These are phyloP conservation scores for Ophiostoma perfectum DNA, from an alignment of 2,329 filamentous ascomycete genomes.

Conservation along the genomic window DNA sequence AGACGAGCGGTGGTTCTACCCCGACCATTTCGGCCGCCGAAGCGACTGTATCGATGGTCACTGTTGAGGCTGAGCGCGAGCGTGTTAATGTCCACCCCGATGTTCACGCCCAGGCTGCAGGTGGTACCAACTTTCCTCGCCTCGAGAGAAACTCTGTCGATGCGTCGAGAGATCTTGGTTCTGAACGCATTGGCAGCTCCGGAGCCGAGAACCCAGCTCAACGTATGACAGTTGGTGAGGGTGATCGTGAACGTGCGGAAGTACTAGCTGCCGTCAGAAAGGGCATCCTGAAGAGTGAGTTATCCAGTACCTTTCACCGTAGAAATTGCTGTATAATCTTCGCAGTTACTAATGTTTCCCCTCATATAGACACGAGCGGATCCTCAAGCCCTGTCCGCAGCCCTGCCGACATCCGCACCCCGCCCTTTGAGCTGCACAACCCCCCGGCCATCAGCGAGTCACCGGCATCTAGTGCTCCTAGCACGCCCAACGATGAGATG, in stretches of 20 bases:
- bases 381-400: constrained; percentile 63
- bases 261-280: constrained; percentile 89
- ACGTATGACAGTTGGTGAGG: constrained; percentile 84
- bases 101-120: constrained; percentile 60
- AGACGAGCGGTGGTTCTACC: constrained; percentile 46
- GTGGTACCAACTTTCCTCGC: constrained; percentile 76
- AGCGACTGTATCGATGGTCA: constrained; percentile 91
- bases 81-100: constrained; percentile 71
- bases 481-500: constrained; percentile 76
- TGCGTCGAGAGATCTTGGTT: constrained; percentile 45
- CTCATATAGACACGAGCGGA: constrained; percentile 50
- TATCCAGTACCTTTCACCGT: neutral
- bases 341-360: constrained; percentile 14
- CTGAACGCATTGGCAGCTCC: constrained; percentile 52
- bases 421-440: constrained; percentile 53
- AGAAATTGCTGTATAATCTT: too few relatives aligned
- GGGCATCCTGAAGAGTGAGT: constrained; percentile 86
- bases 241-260: constrained; percentile 84
- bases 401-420: constrained; percentile 50
- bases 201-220: constrained; percentile 57
- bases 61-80: constrained; percentile 86
- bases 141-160: constrained; percentile 79
- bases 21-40: constrained; percentile 35
- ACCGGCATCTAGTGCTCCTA: constrained; percentile 77
- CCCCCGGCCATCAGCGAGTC: constrained; percentile 66